Base-by-base conservation (phyloP, 78 protist species). In the Abeoforma whisleri region DNA sequence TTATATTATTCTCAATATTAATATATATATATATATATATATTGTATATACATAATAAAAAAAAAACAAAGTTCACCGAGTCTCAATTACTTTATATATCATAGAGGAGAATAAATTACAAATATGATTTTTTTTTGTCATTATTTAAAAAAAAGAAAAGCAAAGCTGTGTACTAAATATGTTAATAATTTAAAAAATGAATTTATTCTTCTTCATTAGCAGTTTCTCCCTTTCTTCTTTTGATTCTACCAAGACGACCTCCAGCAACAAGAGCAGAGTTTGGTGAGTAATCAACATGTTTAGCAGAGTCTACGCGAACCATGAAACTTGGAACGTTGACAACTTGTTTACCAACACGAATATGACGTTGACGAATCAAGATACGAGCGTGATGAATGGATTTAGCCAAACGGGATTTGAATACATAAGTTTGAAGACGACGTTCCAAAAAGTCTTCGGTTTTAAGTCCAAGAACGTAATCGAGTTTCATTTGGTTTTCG, bases 331-430 rank as follows among this genome's bases (percentile, higher is more conserved):
- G 99, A 25, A 92, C 94, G 91, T 91, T 89, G 72, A 98, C 99
- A 73, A 97, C 40, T 93, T 98, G 99, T 91, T 94, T 93, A 76
- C 99, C 99, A 71, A 98, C 99, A 40, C 96, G 93, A 90, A 97
- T 96, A 98, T 97, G 99, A 68, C 99, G 89, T 91, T 97, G 99
- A 71, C 89, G 87, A 95, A 98, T 97, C 39, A 97, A 90, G 72
- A 94, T 96, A 79, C 99, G 99, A 68, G 99, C 99, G 90, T 98
- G 99, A 92, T 98, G 99, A 92, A 98, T 91, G 48, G 98, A 93
- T 85, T 93, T 93, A 91, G 99, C 99, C 16, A 96, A 91, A 48
- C 94, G 94, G 2, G 73, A 74, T 91, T 93, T 92, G 96, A 91
- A 88, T 71, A 97, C 98, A 36, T 92, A 84, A 36, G 99, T 97